Base-by-base conservation (phyloP, 2,329 filamentous ascomycete species). In the Dendrostoma leiphaemia region DNA sequence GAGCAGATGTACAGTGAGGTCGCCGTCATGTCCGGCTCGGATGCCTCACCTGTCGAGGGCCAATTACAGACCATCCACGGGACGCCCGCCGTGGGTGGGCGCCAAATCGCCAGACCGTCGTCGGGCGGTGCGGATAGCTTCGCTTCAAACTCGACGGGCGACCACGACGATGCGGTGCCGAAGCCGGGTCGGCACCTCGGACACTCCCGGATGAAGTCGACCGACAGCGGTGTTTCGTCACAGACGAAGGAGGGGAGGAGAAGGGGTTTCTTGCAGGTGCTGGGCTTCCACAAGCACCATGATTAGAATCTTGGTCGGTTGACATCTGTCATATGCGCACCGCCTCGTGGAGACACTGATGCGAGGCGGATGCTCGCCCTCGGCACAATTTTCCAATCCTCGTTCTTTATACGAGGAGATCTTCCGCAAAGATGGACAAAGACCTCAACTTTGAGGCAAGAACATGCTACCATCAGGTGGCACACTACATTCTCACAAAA, bases 61-160 rank as follows among this genome's bases (percentile, higher is more conserved):
- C 44, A 55, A 12, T 48, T 66, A 19, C 45, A 63, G 7, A 56
- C 62, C 2, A 60, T 58, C 43, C 49, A 49, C 29, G 38, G 40
- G 1, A 43, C 47, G 10, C 35, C 48, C 10, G 48, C 26, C 8
- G 34, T 64, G 59, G 47, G 60, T 55, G 28, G 58, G 60, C 44
- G n/a, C n/a, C n/a, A 46, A 6, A 19, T 62, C 60, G 40, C 31
- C 63, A 31, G 58, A 52, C 32, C 61, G 58, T 46, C 57, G n/a
- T 66, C 64, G 38, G 72, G 75, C 44, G 70, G 65, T 23, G 63
- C 65, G 31, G 72, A 74, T 57, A 78, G 75, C 54, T 59, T 74
- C 28, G 57, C 61, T 46, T 63, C 60, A 3, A 61, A 59, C 48
- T 61, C 59, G 35, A 62, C 64, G 7, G 59, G 56, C 15, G 65